Conservation (phyloP, 1,139 yeast genomes). For the Torulaspora pretoriensis region DNA sequence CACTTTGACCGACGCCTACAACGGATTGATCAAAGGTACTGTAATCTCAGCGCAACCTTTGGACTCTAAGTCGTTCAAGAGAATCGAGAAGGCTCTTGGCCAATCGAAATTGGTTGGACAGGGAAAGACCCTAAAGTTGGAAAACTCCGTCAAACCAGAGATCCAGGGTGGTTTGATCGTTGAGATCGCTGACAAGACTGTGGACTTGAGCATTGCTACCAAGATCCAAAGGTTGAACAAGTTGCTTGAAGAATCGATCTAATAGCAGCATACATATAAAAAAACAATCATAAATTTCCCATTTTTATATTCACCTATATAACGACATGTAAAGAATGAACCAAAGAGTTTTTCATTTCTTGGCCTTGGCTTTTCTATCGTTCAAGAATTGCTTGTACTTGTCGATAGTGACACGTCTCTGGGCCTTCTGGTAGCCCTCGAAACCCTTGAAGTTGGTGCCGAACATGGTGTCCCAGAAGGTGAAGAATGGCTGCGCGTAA, state of each 20-base stretch:
- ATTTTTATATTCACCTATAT: slow-evolving; percentile 11
- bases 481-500: slow-evolving; percentile 95
- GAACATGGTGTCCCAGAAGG: slow-evolving; percentile 78
- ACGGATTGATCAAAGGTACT: slow-evolving; percentile 89
- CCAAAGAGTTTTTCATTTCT: slow-evolving; percentile 21
- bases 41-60: slow-evolving; percentile 85
- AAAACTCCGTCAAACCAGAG: slow-evolving; percentile 81
- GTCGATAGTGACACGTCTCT: slow-evolving; percentile 54
- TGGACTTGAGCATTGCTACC: slow-evolving; percentile 82
- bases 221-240: slow-evolving; percentile 87
- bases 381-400: slow-evolving; percentile 60
- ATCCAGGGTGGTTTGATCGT: slow-evolving; percentile 94
- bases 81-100: slow-evolving; percentile 74
- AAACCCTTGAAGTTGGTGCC: slow-evolving; percentile 71
- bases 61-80: slow-evolving; percentile 74
- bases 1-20: slow-evolving; percentile 79
- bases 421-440: slow-evolving; percentile 53
- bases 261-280: slow-evolving; percentile 22
- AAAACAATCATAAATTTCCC: slow-evolving; percentile 3
- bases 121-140: slow-evolving; percentile 79
- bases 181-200: slow-evolving; percentile 95
- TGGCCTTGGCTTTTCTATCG: slow-evolving; percentile 38
- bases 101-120: slow-evolving; percentile 78
- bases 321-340: slow-evolving; percentile 12
- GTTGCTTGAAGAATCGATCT: slow-evolving; percentile 78